Evolutionary conservation across 768 basidiomycete species (phyloP).

Genomic region (Phanerochaete sordida): DNA sequence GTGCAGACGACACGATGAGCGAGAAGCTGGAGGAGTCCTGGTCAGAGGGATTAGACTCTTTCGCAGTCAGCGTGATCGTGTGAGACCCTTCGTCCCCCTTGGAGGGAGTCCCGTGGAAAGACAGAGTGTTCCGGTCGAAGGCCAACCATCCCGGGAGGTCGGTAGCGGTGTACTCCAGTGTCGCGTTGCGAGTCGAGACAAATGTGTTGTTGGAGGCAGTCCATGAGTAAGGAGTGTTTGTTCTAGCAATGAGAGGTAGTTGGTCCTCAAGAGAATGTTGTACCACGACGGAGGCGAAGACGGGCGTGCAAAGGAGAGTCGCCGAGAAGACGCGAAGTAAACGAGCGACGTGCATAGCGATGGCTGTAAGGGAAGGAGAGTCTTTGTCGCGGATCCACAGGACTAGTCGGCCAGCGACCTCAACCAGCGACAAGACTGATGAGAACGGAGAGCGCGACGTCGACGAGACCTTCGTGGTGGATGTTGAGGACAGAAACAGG

Average conservation of each 20-base stretch:
- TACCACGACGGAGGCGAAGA: slow-evolving; percentile 43
- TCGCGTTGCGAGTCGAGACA: slow-evolving; percentile 37
- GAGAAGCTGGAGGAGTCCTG: slow-evolving; percentile 49
- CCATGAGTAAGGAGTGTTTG: slow-evolving; percentile 65
- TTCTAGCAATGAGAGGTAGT: slow-evolving; percentile 74
- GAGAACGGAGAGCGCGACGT: not conserved
- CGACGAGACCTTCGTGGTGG: slow-evolving; percentile 3
- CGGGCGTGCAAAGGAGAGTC: slow-evolving; percentile 39
- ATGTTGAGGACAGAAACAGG: not conserved
- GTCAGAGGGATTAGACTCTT: slow-evolving; percentile 41
- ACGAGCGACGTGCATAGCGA: slow-evolving; percentile 64
- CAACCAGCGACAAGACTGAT: slow-evolving; percentile 22
- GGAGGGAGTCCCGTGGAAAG: slow-evolving; percentile 70
- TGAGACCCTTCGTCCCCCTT: slow-evolving; percentile 59
- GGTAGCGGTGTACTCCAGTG: slow-evolving; percentile 50
- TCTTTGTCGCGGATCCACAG: slow-evolving; percentile 11
- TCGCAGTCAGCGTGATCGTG: slow-evolving; percentile 60
- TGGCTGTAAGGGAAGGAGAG: slow-evolving; percentile 23
- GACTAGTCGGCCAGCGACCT: slow-evolving; percentile 20
- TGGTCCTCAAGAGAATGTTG: slow-evolving; percentile 65
- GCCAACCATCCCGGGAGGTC: slow-evolving; percentile 72
- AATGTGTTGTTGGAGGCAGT: slow-evolving; percentile 67
- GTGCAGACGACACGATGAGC: slow-evolving; percentile 52
- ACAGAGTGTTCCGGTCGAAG: slow-evolving; percentile 58
- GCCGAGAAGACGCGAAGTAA: slow-evolving; percentile 39